phyloP scores from a whole-genome alignment of 306 rosid genomes.

The Trichosanthes cucumerina region DNA sequence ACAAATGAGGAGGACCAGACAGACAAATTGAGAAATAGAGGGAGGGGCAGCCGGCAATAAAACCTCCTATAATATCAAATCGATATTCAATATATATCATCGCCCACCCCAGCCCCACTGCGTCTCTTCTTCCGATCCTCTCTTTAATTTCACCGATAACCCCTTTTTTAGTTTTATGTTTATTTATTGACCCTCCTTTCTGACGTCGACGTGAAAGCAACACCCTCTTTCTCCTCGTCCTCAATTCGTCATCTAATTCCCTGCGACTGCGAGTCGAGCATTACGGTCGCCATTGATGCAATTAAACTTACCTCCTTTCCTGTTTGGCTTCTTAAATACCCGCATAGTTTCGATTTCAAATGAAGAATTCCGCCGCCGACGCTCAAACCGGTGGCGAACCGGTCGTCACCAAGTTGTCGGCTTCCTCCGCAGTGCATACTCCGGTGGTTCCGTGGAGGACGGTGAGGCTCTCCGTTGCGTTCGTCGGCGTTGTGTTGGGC shows the following conservation, averaged over 20 bases:
- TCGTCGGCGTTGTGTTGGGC: background rate
- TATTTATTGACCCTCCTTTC: background rate
- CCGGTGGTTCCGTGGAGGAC: background rate
- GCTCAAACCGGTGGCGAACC: background rate
- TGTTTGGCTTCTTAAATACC: background rate
- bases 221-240: background rate
- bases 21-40: background rate
- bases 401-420: background rate
- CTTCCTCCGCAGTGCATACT: background rate
- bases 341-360: background rate
- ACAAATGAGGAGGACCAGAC: background rate
- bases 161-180: background rate
- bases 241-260: background rate
- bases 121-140: background rate
- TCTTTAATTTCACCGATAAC: background rate
- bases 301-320: background rate
- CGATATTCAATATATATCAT: background rate
- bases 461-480: background rate
- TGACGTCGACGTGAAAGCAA: background rate
- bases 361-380: background rate
- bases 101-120: too few relatives aligned
- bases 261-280: background rate
- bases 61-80: background rate
- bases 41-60: background rate
- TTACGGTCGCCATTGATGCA: background rate